A percentile compares a stretch with the other conserved stretches of the same genome.
Evolutionary conservation across 2,329 filamentous ascomycete species (phyloP).

Genomic region (Trichophyton simii): DNA sequence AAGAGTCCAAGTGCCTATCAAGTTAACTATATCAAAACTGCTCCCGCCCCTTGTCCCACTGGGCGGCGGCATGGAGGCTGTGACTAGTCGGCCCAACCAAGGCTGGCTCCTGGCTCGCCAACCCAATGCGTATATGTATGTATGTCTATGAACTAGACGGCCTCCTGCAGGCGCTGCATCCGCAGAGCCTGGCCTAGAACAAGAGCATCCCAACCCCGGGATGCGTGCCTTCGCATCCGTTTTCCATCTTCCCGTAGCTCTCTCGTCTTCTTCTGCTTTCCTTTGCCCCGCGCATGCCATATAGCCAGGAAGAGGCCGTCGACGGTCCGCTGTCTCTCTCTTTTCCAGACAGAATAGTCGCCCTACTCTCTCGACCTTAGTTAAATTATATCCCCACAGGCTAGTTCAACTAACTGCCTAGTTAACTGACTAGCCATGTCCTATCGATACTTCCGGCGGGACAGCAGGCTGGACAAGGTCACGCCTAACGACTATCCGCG

Average conservation of each 20-base stretch:
- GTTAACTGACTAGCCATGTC: background rate
- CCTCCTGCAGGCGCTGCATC: background rate
- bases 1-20: too few relatives aligned
- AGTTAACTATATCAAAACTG: too few relatives aligned
- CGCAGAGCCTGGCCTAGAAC: background rate
- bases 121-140: background rate
- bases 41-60: background rate
- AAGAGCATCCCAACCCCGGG: background rate
- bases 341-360: background rate
- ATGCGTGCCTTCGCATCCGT: background rate
- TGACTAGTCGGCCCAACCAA: too few relatives aligned
- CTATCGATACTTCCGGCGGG: background rate
- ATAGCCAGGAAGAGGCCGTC: background rate
- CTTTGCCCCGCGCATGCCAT: background rate
- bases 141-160: background rate
- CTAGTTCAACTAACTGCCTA: too few relatives aligned
- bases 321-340: background rate
- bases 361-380: background rate
- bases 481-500: conserved; percentile 12
- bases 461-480: background rate
- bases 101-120: background rate
- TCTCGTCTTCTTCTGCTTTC: background rate
- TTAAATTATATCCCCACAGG: background rate
- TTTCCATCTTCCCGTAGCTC: background rate
- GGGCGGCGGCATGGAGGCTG: background rate